Base-by-base conservation (phyloP, 805 yeast genomes). In the Saccharomycopsis selenospora region DNA sequence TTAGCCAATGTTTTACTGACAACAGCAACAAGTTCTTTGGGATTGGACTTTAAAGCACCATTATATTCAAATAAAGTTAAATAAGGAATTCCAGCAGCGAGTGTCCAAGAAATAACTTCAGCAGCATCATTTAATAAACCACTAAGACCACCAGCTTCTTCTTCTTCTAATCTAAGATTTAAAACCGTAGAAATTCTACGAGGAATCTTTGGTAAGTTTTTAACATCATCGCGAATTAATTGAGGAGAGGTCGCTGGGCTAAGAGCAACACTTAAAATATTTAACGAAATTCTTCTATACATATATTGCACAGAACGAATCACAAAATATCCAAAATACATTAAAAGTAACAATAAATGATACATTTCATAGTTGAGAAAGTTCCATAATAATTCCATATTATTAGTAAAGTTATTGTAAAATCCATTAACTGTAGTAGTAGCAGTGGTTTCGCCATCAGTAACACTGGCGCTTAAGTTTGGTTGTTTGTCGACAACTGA, bases 91-190 rank as follows among this genome's bases (percentile, higher is more conserved):
- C 96, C 96, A n/a, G 91, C 79, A 28, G 95, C 83, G n/a, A 87
- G 63, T 36, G 88, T 75, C 99, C 99, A 93, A 4, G 93, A 80
- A 1, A 79, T 74, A 30, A 90, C 54, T 58, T 90, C 96, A 42
- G 90, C 76, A 4, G 82, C 75, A 57, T 86, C 86, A 55, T 77
- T 80, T 57, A 90, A 70, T 40, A 91, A 69, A 0, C 95, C 96
- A 52, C 82, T 86, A 40, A 83, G 64, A 2, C 97, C 97, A 27
- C 95, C 96, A 51, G 89, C 91, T 57, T 87, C 95, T 57, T 82
- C 91, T 53, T 83, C 85, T 50, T 80, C 88, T 24, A 82, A 75
- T 59, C 80, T 81, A 61, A 80, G 73, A 56, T 77, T 80, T 49
- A 93, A 66, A n/a, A 91, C 79, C 18, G 85, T 79, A 6, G 95